Base-by-base conservation (phyloP, 345 rosid genomes). In the Reutealis trisperma region DNA sequence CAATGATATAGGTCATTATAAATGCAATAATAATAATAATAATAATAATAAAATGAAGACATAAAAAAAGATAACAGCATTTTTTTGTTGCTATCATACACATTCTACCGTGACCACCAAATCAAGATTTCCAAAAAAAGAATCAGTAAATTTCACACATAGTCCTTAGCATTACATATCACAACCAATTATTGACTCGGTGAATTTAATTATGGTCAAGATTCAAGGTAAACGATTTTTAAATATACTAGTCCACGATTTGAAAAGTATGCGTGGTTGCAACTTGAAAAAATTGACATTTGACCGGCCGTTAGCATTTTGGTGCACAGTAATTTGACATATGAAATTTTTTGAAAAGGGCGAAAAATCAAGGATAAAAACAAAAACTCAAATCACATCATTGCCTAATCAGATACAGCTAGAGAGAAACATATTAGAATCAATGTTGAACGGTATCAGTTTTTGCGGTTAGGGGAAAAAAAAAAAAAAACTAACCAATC, bases 21-120 rank as follows among this genome's bases (percentile, higher is more conserved):
- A 55, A 65, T 78, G 67, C 69, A 61, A 64, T 32, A 15, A 52
- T 2, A 42, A 13, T 10, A 30, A 6, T 4, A 12, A 19, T 0
- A 74, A 51, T 11, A 63, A 45, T 7, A 30, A 9, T 4, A 60
- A 60, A 7, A 41, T 9, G 25, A 7, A 24, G 2, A 54, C 7
- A 25, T 14, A 32, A 60, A 54, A 6, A 61, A 34, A 34, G 11
- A 67, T 60, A 51, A 62, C 70, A 49, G 66, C 67, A 64, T 67
- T 14, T 75, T 75, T 44, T 8, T 63, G 81, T 78, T 75, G 74
- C 87, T 60, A 83, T 80, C 77, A 59, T 58, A 64, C 72, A 73
- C 72, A 73, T 83, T 75, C 72, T 63, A 64, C 60, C 16, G 21
- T 14, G 63, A 41, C 54, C 58, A 74, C 8, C 55, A 42, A 44